phyloP scores from a whole-genome alignment of 345 rosid species.

The Noccaea caerulescens region DNA sequence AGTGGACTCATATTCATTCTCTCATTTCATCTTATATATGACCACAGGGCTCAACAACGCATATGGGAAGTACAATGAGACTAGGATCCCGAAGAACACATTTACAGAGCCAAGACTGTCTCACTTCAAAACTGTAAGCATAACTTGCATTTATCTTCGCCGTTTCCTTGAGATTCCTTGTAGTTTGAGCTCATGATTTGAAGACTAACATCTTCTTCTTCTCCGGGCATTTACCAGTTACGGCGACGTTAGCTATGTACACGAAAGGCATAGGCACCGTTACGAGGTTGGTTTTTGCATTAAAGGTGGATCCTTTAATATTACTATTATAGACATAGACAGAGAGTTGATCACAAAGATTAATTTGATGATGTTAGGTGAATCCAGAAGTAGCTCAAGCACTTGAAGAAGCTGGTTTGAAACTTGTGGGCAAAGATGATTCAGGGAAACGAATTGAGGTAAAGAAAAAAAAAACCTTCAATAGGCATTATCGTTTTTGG shows the following conservation, averaged over 20 bases:
- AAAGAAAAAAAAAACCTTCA: not conserved
- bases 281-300: conserved; percentile 69
- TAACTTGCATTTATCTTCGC: conserved; percentile 3
- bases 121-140: conserved; percentile 82
- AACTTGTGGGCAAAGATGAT: conserved; percentile 93
- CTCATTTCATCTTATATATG: conserved; percentile 22
- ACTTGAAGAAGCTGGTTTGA: conserved; percentile 86
- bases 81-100: conserved; percentile 88
- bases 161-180: conserved; percentile 9
- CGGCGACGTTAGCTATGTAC: conserved; percentile 58
- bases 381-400: conserved; percentile 71
- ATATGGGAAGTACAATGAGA: conserved; percentile 99
- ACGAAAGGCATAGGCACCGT: conserved; percentile 93
- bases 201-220: conserved; percentile 10
- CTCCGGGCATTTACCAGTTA: conserved; percentile 56
- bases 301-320: not conserved
- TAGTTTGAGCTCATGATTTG: not conserved
- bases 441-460: conserved; percentile 90
- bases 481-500: not conserved
- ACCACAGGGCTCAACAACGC: conserved; percentile 89
- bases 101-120: conserved; percentile 67
- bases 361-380: conserved; percentile 54
- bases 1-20: conserved; percentile 11
- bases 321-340: not conserved
- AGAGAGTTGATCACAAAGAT: conserved; percentile 17